These are phyloP conservation scores for Plectosphaerella plurivora DNA, from an alignment of 2,329 filamentous ascomycete genomes.

Conservation along the genomic window DNA sequence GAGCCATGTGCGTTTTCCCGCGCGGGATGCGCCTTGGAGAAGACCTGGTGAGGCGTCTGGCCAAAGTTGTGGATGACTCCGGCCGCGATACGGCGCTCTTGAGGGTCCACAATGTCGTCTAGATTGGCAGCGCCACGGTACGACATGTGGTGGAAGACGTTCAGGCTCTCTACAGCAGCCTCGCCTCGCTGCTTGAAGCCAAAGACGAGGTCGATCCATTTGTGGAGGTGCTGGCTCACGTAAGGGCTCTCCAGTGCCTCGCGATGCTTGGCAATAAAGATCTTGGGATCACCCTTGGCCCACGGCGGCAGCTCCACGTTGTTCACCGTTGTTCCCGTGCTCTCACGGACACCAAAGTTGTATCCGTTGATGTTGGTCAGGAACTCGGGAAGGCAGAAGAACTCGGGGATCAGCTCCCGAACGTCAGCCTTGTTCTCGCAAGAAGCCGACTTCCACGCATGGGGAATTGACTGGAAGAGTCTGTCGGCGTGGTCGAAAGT, in stretches of 20 bases:
- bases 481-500: slow-evolving; percentile 94
- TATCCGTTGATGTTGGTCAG: slow-evolving; percentile 91
- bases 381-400: slow-evolving; percentile 95
- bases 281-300: slow-evolving; percentile 93
- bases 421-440: slow-evolving; percentile 90
- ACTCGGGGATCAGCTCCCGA: slow-evolving; percentile 90
- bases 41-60: slow-evolving; percentile 94
- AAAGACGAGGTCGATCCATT: slow-evolving; percentile 96
- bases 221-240: slow-evolving; percentile 82
- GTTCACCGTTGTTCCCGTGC: slow-evolving; percentile 73
- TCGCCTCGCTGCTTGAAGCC: slow-evolving; percentile 92
- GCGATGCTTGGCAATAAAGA: slow-evolving; percentile 94
- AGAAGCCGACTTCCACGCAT: slow-evolving; percentile 88
- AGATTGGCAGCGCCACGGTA: slow-evolving; percentile 92
- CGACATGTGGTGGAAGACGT: slow-evolving; percentile 93
- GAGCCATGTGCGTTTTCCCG: slow-evolving; percentile 65
- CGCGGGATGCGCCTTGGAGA: slow-evolving; percentile 73
- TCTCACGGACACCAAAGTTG: slow-evolving; percentile 86
- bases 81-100: slow-evolving; percentile 83
- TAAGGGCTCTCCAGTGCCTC: slow-evolving; percentile 92
- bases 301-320: slow-evolving; percentile 87
- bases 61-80: slow-evolving; percentile 98
- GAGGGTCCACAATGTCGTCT: slow-evolving; percentile 82
- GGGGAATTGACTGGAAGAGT: slow-evolving; percentile 88
- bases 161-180: slow-evolving; percentile 82